Evolutionary conservation across 2,329 filamentous ascomycete species (phyloP).

Genomic region (Aspergillus neoniger): DNA sequence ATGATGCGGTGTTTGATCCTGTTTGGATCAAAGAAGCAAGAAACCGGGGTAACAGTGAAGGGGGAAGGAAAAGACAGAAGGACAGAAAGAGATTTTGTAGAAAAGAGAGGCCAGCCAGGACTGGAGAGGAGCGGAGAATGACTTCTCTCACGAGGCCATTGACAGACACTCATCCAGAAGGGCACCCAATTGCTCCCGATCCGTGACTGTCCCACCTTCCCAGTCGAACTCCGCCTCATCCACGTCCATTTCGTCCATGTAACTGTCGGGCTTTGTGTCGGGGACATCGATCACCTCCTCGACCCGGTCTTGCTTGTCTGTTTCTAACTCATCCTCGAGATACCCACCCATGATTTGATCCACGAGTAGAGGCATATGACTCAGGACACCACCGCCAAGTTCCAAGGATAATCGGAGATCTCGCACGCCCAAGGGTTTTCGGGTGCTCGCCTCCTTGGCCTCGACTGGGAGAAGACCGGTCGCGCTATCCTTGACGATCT

Average conservation of each 20-base stretch:
- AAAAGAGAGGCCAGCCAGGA: conserved; percentile 9
- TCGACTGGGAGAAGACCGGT: conserved; percentile 79
- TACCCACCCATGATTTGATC: conserved; percentile 71
- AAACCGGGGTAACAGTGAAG: neutral
- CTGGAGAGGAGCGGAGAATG: conserved; percentile 16
- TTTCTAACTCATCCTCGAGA: conserved; percentile 73
- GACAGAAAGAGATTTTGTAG: conserved; percentile 7
- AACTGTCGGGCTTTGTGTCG: conserved; percentile 22
- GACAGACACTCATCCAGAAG: conserved; percentile 47
- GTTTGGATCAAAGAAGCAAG: neutral
- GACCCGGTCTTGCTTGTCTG: conserved; percentile 38
- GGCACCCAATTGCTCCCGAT: conserved; percentile 41
- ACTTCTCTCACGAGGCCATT: conserved; percentile 38
- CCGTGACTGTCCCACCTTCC: conserved; percentile 40
- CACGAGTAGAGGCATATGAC: conserved; percentile 74
- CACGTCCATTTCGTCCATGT: conserved; percentile 43
- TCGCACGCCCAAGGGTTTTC: conserved; percentile 72
- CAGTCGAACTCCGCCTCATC: conserved; percentile 42
- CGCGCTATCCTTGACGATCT: conserved; percentile 68
- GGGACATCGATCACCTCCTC: conserved; percentile 27
- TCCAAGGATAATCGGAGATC: conserved; percentile 76
- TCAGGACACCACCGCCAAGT: conserved; percentile 73
- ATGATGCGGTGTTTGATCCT: conserved; percentile 16
- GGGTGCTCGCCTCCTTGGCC: conserved; percentile 70
- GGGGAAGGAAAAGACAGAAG: conserved; percentile 3